Percentiles rank a stretch among this genome's conserved stretches.
Evolutionary conservation across 2,329 filamentous ascomycete genomes (phyloP).

Genomic region (Orbilia blumenaviensis): DNA sequence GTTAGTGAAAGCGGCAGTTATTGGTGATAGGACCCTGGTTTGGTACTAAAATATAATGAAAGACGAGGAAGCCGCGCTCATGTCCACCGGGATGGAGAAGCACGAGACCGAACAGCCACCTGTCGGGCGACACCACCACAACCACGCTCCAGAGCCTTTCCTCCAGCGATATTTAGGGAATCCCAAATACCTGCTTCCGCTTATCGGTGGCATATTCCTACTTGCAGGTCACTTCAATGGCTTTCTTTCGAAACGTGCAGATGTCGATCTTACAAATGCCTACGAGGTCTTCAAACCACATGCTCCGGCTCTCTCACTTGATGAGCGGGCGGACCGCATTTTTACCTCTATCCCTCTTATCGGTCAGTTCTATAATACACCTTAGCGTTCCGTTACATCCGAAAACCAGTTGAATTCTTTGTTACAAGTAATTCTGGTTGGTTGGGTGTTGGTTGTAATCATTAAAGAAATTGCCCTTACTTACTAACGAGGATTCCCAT

Average conservation of each 20-base stretch:
- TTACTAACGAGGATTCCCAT: not conserved
- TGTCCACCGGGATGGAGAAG: conserved; percentile 22
- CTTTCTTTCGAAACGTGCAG: conserved; percentile 40
- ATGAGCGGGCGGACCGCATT: conserved; percentile 53
- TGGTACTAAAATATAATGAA: no score
- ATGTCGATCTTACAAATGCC: conserved; percentile 33
- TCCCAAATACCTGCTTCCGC: conserved; percentile 37
- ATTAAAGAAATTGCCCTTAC: no score
- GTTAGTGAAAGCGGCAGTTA: no score
- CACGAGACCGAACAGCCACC: not conserved
- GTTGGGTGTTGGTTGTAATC: no score
- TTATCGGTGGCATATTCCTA: conserved; percentile 38
- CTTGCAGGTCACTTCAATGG: conserved; percentile 48
- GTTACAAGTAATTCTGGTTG: no score
- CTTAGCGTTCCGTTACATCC: not conserved
- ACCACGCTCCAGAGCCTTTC: conserved; percentile 22
- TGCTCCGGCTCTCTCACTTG: conserved; percentile 6
- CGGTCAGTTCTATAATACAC: conserved; percentile 10
- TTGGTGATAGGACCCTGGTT: no score
- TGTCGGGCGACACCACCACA: conserved; percentile 4
- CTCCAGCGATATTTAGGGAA: conserved; percentile 38
- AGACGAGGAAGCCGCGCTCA: not conserved
- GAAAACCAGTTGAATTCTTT: no score
- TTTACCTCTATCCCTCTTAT: conserved; percentile 54
- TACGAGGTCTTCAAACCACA: conserved; percentile 33